Evolutionary conservation across 352 stramenopile species (phyloP).

Genomic region (Phytophthora hibernalis): DNA sequence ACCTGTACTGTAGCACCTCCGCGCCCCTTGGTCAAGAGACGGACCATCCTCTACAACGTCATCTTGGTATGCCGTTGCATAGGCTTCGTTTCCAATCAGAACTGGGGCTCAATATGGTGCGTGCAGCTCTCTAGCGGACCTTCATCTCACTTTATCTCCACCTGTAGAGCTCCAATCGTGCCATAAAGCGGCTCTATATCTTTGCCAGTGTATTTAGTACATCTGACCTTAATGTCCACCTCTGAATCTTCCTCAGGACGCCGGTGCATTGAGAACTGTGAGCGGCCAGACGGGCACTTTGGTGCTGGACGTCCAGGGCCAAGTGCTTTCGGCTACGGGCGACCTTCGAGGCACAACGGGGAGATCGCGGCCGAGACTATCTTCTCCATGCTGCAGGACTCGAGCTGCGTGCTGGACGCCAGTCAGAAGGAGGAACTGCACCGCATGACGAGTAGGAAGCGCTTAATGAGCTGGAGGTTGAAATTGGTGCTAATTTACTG

Average conservation of each 20-base stretch:
- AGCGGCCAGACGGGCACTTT: constrained; percentile 67
- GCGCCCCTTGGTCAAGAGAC: neutral
- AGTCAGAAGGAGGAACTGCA: constrained; percentile 69
- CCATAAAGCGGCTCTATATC: neutral
- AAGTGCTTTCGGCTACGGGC: constrained; percentile 70
- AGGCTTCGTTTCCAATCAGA: neutral
- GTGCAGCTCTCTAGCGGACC: neutral
- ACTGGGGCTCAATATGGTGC: constrained; percentile 19
- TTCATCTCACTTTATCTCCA: constrained; percentile 14
- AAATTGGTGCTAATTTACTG: neutral
- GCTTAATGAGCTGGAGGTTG: neutral
- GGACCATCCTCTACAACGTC: neutral
- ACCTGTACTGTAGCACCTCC: too few species aligned
- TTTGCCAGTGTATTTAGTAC: neutral
- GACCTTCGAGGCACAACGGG: constrained; percentile 56
- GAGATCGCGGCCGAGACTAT: constrained; percentile 66
- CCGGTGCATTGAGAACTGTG: constrained; percentile 52
- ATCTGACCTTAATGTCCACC: constrained; percentile 6
- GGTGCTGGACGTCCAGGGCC: constrained; percentile 63
- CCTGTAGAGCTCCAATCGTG: neutral
- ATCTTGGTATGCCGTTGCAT: neutral
- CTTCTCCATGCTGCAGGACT: constrained; percentile 76
- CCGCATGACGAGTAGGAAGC: constrained; percentile 62
- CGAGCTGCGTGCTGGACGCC: constrained; percentile 59
- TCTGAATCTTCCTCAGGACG: constrained; percentile 50